Base-by-base conservation (phyloP, 2,329 filamentous ascomycete species). In the Endocalyx cinctus region DNA sequence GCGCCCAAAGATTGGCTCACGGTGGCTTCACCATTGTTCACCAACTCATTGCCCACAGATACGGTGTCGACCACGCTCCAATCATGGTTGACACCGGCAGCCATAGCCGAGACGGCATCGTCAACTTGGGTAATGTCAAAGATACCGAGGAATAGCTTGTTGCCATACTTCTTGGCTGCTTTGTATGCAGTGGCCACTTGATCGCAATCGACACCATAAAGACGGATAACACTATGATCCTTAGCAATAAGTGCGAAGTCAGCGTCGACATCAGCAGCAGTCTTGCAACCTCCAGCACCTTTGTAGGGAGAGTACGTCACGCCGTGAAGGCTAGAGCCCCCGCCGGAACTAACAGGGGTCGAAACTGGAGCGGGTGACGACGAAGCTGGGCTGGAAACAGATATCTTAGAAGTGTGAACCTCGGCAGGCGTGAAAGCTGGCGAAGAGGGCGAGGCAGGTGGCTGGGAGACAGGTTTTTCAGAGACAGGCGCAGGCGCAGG, bases 191-290 rank as follows among this genome's bases (percentile, higher is more conserved):
- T 75, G 3, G 69, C 57, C 25, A 87, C 72, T 56, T 89, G 83
- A 50, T 86, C 66, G 58, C 87, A 94, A 58, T 88, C 85, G 37
- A 79, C 77, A 33, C 87, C 87, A 54, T 94, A 94, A 52, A 85
- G 74, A 31, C 88, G 84, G 34, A 94, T 65, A 22, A 79, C 59
- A 13, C 69, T 67, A 59, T 83, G 88, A 11, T 61, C 57, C 15
- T 60, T 55, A 11, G 63, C 64, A 17, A 77, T 65, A 32, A 60
- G 61, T 12, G 63, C 61, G 46, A 92, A 75, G 50, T 94, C 87
- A 14, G 62, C 54, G 39, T 74, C 66, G 32, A 94, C 70, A 46
- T 86, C 66, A 2, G 65, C 60, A 33, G 70, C 63, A 5, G 71
- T 66, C 58, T 90, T 92, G 72, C 87, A 94, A 35, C 60, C 60